A percentile compares a stretch with the other conserved stretches of the same genome.
Conservation (phyloP, 768 basidiomycete species). For the Cyclocybe cylindracea region DNA sequence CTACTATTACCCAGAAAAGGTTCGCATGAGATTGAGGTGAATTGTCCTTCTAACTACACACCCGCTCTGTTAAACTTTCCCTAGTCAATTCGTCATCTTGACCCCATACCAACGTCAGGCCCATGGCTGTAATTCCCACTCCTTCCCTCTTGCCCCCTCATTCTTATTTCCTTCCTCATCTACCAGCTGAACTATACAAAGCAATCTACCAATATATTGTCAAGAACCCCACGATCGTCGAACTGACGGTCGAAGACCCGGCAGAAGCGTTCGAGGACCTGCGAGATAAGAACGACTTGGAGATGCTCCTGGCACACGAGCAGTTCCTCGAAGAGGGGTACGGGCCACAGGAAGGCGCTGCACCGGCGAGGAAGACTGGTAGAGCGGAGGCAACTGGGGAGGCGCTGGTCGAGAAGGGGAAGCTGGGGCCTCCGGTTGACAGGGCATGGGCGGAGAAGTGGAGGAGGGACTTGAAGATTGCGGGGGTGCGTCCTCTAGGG, state of each 20-base stretch:
- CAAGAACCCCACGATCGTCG: constrained; percentile 69
- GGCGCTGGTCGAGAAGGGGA: constrained; percentile 42
- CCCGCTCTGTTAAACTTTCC: constrained; percentile 3
- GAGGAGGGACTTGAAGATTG: constrained; percentile 86
- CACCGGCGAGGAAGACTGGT: constrained; percentile 42
- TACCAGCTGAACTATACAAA: constrained; percentile 80
- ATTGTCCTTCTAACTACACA: constrained; percentile 14
- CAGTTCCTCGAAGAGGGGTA: constrained; percentile 76
- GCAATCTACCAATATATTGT: constrained; percentile 81
- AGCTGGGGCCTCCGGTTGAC: constrained; percentile 77
- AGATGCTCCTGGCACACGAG: constrained; percentile 66
- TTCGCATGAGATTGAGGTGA: constrained; percentile 84
- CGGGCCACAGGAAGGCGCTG: constrained; percentile 42
- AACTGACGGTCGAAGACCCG: constrained; percentile 96
- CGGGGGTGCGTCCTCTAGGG: constrained; percentile 56
- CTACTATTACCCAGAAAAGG: constrained; percentile 91
- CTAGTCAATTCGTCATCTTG: constrained; percentile 91
- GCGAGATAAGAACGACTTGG: constrained; percentile 87
- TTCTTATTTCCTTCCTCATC: not conserved
- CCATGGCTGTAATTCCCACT: constrained; percentile 75
- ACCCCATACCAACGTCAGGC: constrained; percentile 88
- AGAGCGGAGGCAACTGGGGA: constrained; percentile 29
- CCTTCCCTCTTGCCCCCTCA: not conserved
- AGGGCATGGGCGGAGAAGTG: constrained; percentile 78
- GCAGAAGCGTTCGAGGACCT: constrained; percentile 98